Percentiles rank a stretch among this genome's conserved stretches.
These are phyloP conservation scores for Dryadomyces quercivorus DNA, from an alignment of 2,329 filamentous ascomycete species.

Conservation along the genomic window DNA sequence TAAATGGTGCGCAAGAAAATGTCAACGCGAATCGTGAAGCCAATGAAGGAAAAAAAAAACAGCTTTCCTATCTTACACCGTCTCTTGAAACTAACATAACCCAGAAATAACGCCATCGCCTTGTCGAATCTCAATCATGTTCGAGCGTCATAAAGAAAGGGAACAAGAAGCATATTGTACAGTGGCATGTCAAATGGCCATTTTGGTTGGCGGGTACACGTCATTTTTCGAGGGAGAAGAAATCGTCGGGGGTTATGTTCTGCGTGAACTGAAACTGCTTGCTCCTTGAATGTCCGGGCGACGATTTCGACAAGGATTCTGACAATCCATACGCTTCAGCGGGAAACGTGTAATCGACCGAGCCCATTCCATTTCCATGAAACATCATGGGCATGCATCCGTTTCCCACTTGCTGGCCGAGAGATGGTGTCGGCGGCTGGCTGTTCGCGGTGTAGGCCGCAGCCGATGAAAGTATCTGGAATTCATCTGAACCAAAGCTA, in stretches of 20 bases:
- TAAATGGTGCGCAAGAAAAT: too few relatives aligned
- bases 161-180: neutral
- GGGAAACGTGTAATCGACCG: slow-evolving; percentile 40
- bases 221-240: slow-evolving; percentile 12
- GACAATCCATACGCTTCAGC: slow-evolving; percentile 25
- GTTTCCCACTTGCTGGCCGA: slow-evolving; percentile 30
- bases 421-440: slow-evolving; percentile 37
- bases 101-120: slow-evolving; percentile 1
- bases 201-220: neutral
- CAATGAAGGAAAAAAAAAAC: neutral
- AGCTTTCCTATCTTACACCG: neutral
- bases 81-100: neutral
- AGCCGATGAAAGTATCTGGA: slow-evolving; percentile 24
- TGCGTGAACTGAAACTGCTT: slow-evolving; percentile 33
- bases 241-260: slow-evolving; percentile 32
- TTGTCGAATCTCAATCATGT: neutral
- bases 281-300: slow-evolving; percentile 24
- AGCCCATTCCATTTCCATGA: slow-evolving; percentile 19
- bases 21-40: neutral
- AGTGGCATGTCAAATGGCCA: neutral
- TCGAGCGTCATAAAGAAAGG: neutral
- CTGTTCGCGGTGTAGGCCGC: slow-evolving; percentile 35
- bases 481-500: slow-evolving; percentile 32
- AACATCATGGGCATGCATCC: slow-evolving; percentile 22
- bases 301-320: slow-evolving; percentile 23